These are phyloP conservation scores for Colletotrichum horii DNA, from an alignment of 2,329 filamentous ascomycete genomes.

Conservation along the genomic window DNA sequence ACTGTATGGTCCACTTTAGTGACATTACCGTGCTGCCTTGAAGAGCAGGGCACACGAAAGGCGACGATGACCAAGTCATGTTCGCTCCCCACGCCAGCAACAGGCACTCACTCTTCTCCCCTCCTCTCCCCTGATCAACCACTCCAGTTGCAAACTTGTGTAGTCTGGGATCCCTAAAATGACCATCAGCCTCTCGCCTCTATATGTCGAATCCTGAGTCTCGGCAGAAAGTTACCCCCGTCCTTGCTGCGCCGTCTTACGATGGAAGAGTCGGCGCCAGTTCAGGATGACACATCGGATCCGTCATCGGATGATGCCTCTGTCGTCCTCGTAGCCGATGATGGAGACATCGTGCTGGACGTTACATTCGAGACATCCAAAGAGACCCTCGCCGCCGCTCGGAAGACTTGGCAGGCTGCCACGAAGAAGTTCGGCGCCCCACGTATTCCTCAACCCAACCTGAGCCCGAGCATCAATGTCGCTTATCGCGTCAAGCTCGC, in stretches of 20 bases:
- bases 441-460: slow-evolving; percentile 30
- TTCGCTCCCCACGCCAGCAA: not conserved
- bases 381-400: slow-evolving; percentile 51
- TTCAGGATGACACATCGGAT: slow-evolving; percentile 26
- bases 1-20: not conserved
- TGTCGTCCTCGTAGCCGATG: slow-evolving; percentile 56
- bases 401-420: slow-evolving; percentile 40
- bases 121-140: not conserved
- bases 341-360: slow-evolving; percentile 70
- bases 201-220: slow-evolving; percentile 3
- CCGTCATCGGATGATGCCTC: slow-evolving; percentile 28
- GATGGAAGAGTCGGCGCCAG: slow-evolving; percentile 28
- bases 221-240: not conserved
- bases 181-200: not conserved
- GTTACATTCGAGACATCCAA: slow-evolving; percentile 68
- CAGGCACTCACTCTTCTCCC: not conserved
- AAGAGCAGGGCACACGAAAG: not conserved
- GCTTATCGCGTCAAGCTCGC: slow-evolving; percentile 66
- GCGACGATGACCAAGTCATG: not conserved
- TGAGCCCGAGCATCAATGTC: slow-evolving; percentile 43
- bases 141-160: not conserved
- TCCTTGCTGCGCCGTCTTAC: not conserved
- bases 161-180: not conserved
- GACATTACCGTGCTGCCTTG: not conserved
- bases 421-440: slow-evolving; percentile 32